A percentile compares a stretch with the other conserved stretches of the same genome.
Evolutionary conservation across 2,329 filamentous ascomycete species (phyloP).

Genomic region (Myriosclerotinia curreyana): DNA sequence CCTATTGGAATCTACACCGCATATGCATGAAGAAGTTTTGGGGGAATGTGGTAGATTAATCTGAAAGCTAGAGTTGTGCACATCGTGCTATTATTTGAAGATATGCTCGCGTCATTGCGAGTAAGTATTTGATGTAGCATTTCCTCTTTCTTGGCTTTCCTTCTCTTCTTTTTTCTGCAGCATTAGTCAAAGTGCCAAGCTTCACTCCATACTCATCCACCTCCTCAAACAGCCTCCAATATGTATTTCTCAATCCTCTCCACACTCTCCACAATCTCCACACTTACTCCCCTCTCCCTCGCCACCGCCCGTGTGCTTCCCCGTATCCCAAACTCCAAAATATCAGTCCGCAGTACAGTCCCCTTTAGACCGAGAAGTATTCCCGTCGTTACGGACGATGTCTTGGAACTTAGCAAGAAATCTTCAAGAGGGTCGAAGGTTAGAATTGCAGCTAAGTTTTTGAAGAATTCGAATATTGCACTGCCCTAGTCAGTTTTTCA

Average conservation of each 20-base stretch:
- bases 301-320: neutral
- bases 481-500: conserved; percentile 7
- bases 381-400: conserved; percentile 13
- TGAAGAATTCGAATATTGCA: conserved; percentile 11
- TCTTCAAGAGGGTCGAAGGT: neutral
- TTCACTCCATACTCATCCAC: neutral
- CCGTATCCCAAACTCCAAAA: neutral
- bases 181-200: neutral
- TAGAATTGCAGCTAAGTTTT: conserved; percentile 14
- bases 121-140: neutral
- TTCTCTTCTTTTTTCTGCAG: neutral
- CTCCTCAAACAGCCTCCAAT: neutral
- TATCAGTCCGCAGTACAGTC: neutral
- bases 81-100: neutral
- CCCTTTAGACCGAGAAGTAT: conserved; percentile 1
- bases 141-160: neutral
- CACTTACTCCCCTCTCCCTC: conserved; percentile 13
- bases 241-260: conserved; percentile 8
- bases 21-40: neutral
- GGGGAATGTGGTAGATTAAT: neutral
- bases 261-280: neutral
- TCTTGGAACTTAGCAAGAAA: conserved; percentile 12
- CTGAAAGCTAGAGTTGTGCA: neutral
- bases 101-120: neutral
- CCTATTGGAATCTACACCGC: neutral